Conservation (phyloP, 1,284 basidiomycete genomes). For the Ganoderma multipileum region DNA sequence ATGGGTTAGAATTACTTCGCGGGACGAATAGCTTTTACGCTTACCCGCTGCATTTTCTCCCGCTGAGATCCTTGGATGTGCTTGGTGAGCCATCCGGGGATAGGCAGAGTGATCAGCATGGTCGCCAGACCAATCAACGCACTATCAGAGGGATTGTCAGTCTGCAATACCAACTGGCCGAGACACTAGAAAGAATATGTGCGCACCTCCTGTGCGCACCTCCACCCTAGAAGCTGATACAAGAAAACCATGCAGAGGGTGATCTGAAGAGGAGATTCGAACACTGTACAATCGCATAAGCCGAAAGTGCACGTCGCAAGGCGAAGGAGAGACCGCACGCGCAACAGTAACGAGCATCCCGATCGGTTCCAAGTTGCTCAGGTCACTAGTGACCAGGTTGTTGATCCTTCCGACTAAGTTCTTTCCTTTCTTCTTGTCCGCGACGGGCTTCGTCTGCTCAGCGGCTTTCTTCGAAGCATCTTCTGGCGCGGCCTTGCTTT, state of each 20-base stretch:
- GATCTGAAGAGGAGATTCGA: constrained; percentile 37
- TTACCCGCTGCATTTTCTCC: constrained; percentile 43
- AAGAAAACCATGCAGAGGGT: constrained; percentile 50
- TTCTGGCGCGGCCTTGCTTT: constrained; percentile 30
- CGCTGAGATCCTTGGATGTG: constrained; percentile 40
- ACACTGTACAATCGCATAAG: not conserved
- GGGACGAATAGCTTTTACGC: constrained; percentile 2
- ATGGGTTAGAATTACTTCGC: constrained; percentile 33
- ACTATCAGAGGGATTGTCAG: constrained; percentile 27
- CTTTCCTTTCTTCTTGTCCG: constrained; percentile 37
- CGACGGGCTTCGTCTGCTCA: constrained; percentile 12
- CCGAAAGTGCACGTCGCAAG: not conserved
- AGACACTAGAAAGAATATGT: not conserved
- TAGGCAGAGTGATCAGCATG: constrained; percentile 59
- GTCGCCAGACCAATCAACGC: constrained; percentile 58
- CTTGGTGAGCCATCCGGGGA: constrained; percentile 50
- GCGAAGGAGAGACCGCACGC: constrained; percentile 2
- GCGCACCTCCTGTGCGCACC: constrained; percentile 46
- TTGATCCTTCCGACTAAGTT: constrained; percentile 59
- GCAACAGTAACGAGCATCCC: constrained; percentile 12
- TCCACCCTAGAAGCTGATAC: constrained; percentile 55
- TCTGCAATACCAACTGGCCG: not conserved
- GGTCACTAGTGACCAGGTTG: constrained; percentile 27
- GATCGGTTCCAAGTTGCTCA: constrained; percentile 15
- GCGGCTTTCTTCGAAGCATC: constrained; percentile 8